Base-by-base conservation (phyloP, 495 filamentous ascomycete species). In the Xylaria telfairii region DNA sequence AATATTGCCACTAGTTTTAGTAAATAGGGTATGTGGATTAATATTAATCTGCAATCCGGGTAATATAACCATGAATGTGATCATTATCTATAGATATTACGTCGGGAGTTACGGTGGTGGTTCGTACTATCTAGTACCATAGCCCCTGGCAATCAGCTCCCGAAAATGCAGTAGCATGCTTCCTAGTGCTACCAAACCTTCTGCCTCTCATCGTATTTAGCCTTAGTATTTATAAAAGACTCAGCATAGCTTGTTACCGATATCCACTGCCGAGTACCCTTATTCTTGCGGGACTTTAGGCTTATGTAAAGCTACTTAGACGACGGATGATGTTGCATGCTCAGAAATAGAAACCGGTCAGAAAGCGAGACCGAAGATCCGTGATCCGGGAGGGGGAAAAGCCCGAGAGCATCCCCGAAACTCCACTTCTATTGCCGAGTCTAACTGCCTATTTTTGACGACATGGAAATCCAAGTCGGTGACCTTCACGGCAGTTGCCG, bases 361-460 rank as follows among this genome's bases (percentile, higher is more conserved):
- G n/a, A n/a, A n/a, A n/a, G n/a, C n/a, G n/a, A n/a, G n/a, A n/a
- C 30, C 1, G 19, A 57, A 57, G 9, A 57, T 57, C 54, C 28
- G 13, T 21, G 28, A 32, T 34, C 54, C 54, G 54, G 28, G 19
- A 34, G 19, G 54, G 19, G 54, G 4, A 19, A 21, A n/a, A n/a
- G 13, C 12, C 26, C 32, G 54, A 26, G 54, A 37, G 30, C 54
- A 28, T 37, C 54, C 32, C 54, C 54, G 17, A 57, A 9, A n/a
- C 28, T 57, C 30, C 54, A 12, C 54, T 34, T 57, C 32, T n/a
- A 57, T 57, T 57, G 54, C 54, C 54, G 54, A 32, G 30, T 57
- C 17, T 21, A 57, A 57, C 15, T 57, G 54, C 54, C 54, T 57
- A 37, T 19, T 57, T 17, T 57, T 32, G 26, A 57, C 54, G 54